Evolutionary conservation across 129 eudicot genomes (phyloP).

Genomic region (Ambrosia artemisiifolia): DNA sequence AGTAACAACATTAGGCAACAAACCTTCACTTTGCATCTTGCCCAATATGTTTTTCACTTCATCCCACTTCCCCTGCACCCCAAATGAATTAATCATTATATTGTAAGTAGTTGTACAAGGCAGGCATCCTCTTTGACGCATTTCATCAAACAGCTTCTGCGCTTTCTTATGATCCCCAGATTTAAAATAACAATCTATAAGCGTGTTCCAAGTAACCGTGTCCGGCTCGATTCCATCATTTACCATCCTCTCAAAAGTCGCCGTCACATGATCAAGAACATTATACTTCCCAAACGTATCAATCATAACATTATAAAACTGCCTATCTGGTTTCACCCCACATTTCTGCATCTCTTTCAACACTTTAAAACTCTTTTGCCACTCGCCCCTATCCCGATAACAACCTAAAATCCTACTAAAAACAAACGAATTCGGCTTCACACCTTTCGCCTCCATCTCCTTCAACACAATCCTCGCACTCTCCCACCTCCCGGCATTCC

Average conservation of each 20-base stretch:
- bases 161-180: slow-evolving; percentile 69
- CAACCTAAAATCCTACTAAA: slow-evolving; percentile 73
- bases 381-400: slow-evolving; percentile 82
- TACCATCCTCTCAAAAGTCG: slow-evolving; percentile 69
- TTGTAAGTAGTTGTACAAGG: slow-evolving; percentile 86
- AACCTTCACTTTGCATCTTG: slow-evolving; percentile 86
- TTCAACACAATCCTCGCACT: slow-evolving; percentile 89
- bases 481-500: slow-evolving; percentile 89
- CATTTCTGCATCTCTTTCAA: slow-evolving; percentile 79
- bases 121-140: slow-evolving; percentile 66
- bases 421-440: slow-evolving; percentile 67
- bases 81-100: slow-evolving; percentile 81
- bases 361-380: slow-evolving; percentile 89
- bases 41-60: slow-evolving; percentile 62
- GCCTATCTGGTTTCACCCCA: slow-evolving; percentile 77
- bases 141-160: slow-evolving; percentile 64
- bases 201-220: slow-evolving; percentile 84
- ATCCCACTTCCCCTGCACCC: slow-evolving; percentile 82
- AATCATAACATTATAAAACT: slow-evolving; percentile 85
- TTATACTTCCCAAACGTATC: slow-evolving; percentile 93
- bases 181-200: slow-evolving; percentile 84
- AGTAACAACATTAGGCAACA: slow-evolving; percentile 80
- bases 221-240: slow-evolving; percentile 84
- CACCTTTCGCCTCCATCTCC: slow-evolving; percentile 74
- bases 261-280: slow-evolving; percentile 81